phyloP scores from a whole-genome alignment of 257 asterid species.

The Plantago major region DNA sequence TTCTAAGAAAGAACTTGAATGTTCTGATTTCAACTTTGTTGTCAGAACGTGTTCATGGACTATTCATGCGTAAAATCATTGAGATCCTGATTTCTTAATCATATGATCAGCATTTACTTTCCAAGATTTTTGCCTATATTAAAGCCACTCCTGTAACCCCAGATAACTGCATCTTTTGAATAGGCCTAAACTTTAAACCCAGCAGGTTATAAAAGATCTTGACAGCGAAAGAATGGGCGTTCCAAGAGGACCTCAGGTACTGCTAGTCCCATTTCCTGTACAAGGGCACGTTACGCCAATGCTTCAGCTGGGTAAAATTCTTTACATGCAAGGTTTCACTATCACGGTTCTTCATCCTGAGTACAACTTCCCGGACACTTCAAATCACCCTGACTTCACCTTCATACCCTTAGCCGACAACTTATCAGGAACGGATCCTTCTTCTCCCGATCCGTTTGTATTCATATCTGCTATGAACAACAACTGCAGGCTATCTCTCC shows the following conservation, averaged over 20 bases:
- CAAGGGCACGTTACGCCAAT: slow-evolving; percentile 36
- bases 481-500: slow-evolving; percentile 9
- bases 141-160: no score
- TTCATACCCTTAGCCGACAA: slow-evolving; percentile 10
- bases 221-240: background rate
- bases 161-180: no score
- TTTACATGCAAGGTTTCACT: slow-evolving; percentile 20
- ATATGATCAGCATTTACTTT: no score
- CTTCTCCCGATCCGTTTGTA: background rate
- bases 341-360: slow-evolving; percentile 23
- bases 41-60: no score
- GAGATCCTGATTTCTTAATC: no score
- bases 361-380: slow-evolving; percentile 20
- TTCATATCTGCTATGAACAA: slow-evolving; percentile 3
- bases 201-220: no score
- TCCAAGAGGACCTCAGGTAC: background rate
- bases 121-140: no score
- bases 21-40: no score
- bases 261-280: slow-evolving; percentile 17
- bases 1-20: no score
- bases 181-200: no score
- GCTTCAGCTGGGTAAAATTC: slow-evolving; percentile 27
- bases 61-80: no score
- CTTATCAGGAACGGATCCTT: background rate
- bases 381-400: slow-evolving; percentile 21